Base-by-base conservation (phyloP, 352 stramenopile genomes). In the Thraustochytrium striatum region DNA sequence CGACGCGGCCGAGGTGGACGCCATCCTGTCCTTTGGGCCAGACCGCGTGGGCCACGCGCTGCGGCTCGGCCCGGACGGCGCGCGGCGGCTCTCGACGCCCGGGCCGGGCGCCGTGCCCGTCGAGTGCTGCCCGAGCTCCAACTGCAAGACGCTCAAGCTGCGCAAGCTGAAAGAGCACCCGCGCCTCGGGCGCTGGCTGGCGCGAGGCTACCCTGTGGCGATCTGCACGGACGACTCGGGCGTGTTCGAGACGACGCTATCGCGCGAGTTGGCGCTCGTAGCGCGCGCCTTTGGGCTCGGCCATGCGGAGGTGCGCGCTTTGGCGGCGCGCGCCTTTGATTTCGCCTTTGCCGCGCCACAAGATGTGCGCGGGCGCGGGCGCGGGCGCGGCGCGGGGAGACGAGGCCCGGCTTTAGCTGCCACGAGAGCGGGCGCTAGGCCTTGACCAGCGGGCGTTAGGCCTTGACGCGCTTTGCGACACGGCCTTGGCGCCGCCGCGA, bases 211-310 rank as follows among this genome's bases (percentile, higher is more conserved):
- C 81, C 92, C 92, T 2, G 84, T 97, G 69, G 91, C 88, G 72
- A 85, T 98, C 16, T 95, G 90, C 81, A 98, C 93, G 2, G 93
- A 98, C 79, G 93, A 98, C 85, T 87, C 90, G 35, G 93, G 93
- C 39, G 88, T 97, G 16, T 91, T 98, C 59, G 86, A 89, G 78
- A 98, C 92, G 1, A 92, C 89, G 58, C 79, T 94, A 21, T 92
- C 91, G 2, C 88, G 85, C 44, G 93, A 98, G 83, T 92, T 94
- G 44, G 81, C 91, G 41, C 87, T 94, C 19, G 86, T 93, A 0
- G 87, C 86, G 0, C 83, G 86, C 36, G 89, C 91, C 25, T 96
- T 94, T 78, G 73, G 81, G 16, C 85, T 97, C 32, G 52, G 73
- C 65, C 38, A 69, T 47, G 68, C 28, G 38, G 3, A 55, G 47